Evolutionary conservation across 2,329 filamentous ascomycete genomes (phyloP).

Genomic region (Cladosporium sp.): DNA sequence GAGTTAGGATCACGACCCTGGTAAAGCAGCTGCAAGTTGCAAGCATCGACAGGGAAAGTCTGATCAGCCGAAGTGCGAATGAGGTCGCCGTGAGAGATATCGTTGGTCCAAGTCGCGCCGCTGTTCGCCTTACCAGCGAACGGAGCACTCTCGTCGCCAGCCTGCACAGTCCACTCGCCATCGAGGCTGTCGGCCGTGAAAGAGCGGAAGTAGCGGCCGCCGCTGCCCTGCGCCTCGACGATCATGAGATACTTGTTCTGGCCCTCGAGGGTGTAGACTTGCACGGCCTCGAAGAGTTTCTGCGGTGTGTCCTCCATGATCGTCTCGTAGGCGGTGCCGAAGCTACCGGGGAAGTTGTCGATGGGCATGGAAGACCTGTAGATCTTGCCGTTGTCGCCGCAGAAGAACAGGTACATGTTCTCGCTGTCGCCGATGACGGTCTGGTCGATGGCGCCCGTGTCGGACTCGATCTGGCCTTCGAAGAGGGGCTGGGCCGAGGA

Average conservation of each 20-base stretch:
- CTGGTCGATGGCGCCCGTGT: conserved; percentile 59
- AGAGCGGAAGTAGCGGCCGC: conserved; percentile 63
- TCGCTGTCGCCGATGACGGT: conserved; percentile 57
- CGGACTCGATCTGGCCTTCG: conserved; percentile 49
- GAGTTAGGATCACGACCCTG: conserved; percentile 51
- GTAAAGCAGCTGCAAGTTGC: conserved; percentile 62
- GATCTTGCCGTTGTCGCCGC: conserved; percentile 63
- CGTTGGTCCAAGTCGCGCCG: conserved; percentile 61
- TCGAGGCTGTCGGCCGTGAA: conserved; percentile 57
- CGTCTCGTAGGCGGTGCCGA: conserved; percentile 49
- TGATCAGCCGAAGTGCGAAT: conserved; percentile 55
- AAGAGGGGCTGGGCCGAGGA: conserved; percentile 52
- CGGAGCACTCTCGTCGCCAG: conserved; percentile 51
- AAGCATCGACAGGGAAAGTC: conserved; percentile 60
- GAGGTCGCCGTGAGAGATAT: conserved; percentile 64
- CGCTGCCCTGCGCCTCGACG: conserved; percentile 57
- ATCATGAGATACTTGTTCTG: conserved; percentile 61
- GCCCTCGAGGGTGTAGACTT: conserved; percentile 59
- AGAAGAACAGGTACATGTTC: conserved; percentile 66
- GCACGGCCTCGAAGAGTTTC: conserved; percentile 63
- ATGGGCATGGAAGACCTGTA: conserved; percentile 63
- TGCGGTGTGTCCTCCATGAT: conserved; percentile 51
- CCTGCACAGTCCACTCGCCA: conserved; percentile 57
- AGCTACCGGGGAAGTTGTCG: conserved; percentile 57
- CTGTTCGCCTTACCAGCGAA: conserved; percentile 66